Evolutionary conservation across 768 basidiomycete genomes (phyloP), one percentile per base, ranked within the genome.

Genomic region (Agaricus sinodeliciosus): DNA sequence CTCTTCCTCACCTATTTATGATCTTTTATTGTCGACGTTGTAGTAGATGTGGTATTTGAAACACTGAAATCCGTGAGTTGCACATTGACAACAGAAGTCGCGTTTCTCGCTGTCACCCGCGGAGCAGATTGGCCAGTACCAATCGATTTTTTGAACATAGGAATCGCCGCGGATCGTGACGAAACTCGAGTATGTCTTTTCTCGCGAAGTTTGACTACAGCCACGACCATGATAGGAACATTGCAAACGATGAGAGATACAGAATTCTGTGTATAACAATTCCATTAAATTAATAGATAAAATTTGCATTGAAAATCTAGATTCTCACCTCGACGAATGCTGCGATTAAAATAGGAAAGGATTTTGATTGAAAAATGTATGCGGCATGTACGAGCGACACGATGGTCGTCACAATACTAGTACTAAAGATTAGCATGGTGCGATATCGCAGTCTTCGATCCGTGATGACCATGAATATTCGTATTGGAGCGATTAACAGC

Each of bases 381-480:
- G 66, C 59, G 0, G 73, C 75, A 46, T 79, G 78, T 2, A 79
- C 72, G 9, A 74, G 60, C 2, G 73, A 72, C 19, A 72, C 71
- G 35, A 75, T 60, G 4, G 73, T 79, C 4, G 77, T 79, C 48
- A 74, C 61, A 51, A 79, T 42, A 48, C 78, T 77, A 6, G 81
- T 72, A 8, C 80, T 79, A 61, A 82, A 80, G 44, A 80, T 77
- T 51, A 79, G 59, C 55, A 76, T 68, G 35, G 76, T 63, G 15
- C 71, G 71, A 1, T 68, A 60, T 4, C 74, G 72, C 1, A 79
- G 58, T 18, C 56, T 58, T 9, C 59, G 63, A 48, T 73, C 70
- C 18, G 63, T 66, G 28, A 81, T 66, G 16, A 67, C 64, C 53
- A 66, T 63, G 26, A 82, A 70, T 3, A 81, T 62, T n/a, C 70